Conservation (phyloP, 148 eudicot genomes). For the Vaccinium darrowii region DNA sequence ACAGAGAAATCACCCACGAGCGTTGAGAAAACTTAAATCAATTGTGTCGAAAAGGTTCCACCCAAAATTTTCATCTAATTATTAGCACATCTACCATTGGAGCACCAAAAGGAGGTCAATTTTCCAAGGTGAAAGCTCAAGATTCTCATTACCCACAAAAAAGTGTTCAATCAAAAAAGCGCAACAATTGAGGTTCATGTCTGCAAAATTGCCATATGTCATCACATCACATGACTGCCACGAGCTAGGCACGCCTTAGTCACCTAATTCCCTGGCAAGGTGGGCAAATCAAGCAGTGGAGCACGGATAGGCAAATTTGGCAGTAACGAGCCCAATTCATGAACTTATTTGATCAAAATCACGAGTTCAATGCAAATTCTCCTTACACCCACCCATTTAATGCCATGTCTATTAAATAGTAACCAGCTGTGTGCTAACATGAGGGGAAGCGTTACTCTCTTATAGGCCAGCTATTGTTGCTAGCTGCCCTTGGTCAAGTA, state of each 20-base stretch:
- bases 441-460: neutral
- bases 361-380: neutral
- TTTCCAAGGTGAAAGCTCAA: neutral
- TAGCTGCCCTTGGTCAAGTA: neutral
- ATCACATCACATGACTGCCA: neutral
- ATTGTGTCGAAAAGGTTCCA: neutral
- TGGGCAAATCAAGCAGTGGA: neutral
- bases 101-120: neutral
- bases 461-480: neutral
- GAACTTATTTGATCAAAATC: neutral
- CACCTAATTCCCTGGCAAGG: neutral
- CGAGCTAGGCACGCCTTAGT: neutral
- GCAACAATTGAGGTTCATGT: neutral
- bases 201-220: neutral
- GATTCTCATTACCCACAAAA: neutral
- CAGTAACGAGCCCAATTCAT: neutral
- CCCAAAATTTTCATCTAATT: neutral
- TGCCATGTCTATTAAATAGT: neutral
- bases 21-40: neutral
- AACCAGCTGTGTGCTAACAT: neutral
- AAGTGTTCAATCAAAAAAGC: neutral
- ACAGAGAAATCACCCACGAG: neutral
- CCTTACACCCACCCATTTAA: neutral
- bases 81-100: neutral
- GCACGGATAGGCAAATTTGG: neutral